Evolutionary conservation across 257 asterid genomes (phyloP).

Genomic region (Forsythia suspensa): DNA sequence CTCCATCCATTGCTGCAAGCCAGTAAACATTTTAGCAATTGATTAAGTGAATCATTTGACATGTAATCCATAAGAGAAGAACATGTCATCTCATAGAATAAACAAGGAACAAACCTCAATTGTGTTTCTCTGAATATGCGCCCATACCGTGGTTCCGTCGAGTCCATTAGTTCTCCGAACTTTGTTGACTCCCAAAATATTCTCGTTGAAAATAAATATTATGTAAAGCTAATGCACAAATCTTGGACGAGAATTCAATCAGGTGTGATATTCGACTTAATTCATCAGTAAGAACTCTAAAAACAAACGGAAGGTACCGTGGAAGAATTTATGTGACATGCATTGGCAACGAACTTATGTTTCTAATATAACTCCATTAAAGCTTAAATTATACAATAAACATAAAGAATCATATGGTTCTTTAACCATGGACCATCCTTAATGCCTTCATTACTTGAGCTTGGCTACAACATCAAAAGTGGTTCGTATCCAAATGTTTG

Average conservation of each 20-base stretch:
- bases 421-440: not conserved
- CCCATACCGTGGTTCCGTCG: constrained; percentile 93
- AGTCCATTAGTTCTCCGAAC: constrained; percentile 68
- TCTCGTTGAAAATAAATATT: constrained; percentile 45
- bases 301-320: not conserved
- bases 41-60: constrained; percentile 5
- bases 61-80: constrained; percentile 12
- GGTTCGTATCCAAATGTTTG: not conserved
- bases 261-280: not conserved
- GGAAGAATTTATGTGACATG: not conserved
- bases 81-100: constrained; percentile 15
- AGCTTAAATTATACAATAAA: not conserved
- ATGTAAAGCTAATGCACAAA: constrained; percentile 14
- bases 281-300: not conserved
- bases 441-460: not conserved
- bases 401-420: not conserved
- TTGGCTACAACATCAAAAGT: not conserved
- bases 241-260: not conserved
- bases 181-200: constrained; percentile 93
- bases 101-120: constrained; percentile 66
- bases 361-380: not conserved
- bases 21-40: constrained; percentile 22
- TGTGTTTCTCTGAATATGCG: constrained; percentile 61
- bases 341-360: not conserved
- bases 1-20: constrained; percentile 74